These are phyloP conservation scores for Trichoderma atrobrunneum DNA, from an alignment of 2,329 filamentous ascomycete species.

Conservation along the genomic window DNA sequence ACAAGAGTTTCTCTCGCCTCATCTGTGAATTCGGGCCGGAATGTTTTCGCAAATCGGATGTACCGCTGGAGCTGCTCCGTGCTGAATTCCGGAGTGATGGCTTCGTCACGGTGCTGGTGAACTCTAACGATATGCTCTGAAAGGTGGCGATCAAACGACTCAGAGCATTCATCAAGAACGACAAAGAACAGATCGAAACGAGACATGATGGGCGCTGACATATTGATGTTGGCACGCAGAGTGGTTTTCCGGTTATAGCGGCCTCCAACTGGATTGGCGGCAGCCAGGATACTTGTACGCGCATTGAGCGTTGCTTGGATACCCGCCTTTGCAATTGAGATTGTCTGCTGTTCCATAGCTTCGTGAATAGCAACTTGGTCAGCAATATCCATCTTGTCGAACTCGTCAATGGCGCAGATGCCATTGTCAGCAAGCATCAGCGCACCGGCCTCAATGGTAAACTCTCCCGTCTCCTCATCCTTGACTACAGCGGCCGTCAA, in stretches of 20 bases:
- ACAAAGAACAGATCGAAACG: conserved; percentile 99
- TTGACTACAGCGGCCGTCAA: conserved; percentile 95
- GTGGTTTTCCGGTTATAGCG: conserved; percentile 97
- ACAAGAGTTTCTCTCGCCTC: conserved; percentile 85
- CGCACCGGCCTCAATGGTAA: conserved; percentile 96
- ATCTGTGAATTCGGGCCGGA: conserved; percentile 86
- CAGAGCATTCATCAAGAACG: conserved; percentile 94
- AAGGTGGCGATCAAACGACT: conserved; percentile 82
- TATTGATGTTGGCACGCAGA: conserved; percentile 92
- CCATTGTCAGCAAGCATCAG: conserved; percentile 97
- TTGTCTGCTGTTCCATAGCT: conserved; percentile 99
- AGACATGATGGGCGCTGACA: conserved; percentile 98
- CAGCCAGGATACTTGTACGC: conserved; percentile 89
- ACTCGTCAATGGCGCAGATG: conserved; percentile 97
- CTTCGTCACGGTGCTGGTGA: conserved; percentile 88
- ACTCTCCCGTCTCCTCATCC: conserved; percentile 97
- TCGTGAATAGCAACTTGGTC: conserved; percentile 99
- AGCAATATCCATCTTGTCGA: conserved; percentile 98
- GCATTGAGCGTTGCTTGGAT: conserved; percentile 98
- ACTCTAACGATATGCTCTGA: conserved; percentile 93
- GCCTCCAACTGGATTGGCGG: conserved; percentile 92
- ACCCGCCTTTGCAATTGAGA: conserved; percentile 96
- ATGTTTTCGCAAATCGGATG: conserved; percentile 92
- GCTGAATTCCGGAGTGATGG: conserved; percentile 87
- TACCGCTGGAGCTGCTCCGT: conserved; percentile 96